Conservation (phyloP, 2,329 filamentous ascomycete genomes). For the Tolypocladium album region DNA sequence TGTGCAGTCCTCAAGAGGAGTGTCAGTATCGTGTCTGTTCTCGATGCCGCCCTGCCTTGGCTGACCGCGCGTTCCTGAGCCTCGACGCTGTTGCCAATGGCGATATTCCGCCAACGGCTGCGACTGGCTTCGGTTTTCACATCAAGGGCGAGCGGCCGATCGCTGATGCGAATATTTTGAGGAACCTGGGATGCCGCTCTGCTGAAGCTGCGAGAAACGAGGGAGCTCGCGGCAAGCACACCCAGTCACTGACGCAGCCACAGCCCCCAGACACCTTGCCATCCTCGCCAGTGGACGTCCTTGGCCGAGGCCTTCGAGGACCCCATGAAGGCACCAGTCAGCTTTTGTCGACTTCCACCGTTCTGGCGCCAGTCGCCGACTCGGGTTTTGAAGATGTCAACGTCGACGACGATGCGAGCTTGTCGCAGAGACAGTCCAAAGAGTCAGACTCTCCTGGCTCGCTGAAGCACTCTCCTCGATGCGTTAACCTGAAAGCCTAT, state of each 20-base stretch:
- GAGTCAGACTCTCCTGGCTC: constrained; percentile 3
- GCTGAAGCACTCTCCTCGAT: constrained; percentile 14
- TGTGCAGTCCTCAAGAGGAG: constrained; percentile 24
- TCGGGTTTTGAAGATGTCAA: not conserved
- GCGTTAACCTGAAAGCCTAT: constrained; percentile 10
- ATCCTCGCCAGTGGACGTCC: not conserved
- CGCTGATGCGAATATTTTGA: constrained; percentile 25
- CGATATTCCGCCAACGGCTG: constrained; percentile 37
- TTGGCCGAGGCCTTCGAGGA: not conserved
- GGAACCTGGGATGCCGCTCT: constrained; percentile 27
- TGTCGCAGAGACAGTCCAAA: not conserved
- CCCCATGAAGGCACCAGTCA: not conserved
- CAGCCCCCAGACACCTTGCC: not conserved
- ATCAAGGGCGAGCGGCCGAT: constrained; percentile 30
- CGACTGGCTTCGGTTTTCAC: constrained; percentile 43
- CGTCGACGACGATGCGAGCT: constrained; percentile 1
- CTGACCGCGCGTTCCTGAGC: constrained; percentile 35
- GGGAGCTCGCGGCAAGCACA: not conserved
- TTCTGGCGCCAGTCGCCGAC: not conserved
- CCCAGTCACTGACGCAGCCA: not conserved
- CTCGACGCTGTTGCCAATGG: constrained; percentile 37
- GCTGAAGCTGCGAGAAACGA: constrained; percentile 21
- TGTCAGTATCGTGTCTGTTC: constrained; percentile 42
- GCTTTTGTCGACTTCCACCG: not conserved
- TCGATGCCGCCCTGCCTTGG: constrained; percentile 31